phyloP scores from a whole-genome alignment of 176 grass and related monocot genomes.

The Hordeum marinum region DNA sequence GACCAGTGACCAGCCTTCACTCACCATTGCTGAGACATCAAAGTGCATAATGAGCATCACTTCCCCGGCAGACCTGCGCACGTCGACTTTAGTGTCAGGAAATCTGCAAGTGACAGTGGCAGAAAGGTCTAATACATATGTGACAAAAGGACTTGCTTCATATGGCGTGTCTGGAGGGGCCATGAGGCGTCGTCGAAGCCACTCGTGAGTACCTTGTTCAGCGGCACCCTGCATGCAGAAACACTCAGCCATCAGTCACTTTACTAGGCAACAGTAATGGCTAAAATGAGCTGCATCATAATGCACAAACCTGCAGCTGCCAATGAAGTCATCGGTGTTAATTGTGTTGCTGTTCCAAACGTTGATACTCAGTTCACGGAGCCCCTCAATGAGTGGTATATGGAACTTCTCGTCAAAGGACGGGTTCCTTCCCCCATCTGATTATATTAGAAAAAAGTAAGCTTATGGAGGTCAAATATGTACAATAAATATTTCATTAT shows the following conservation, averaged over 20 bases:
- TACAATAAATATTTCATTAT: background rate
- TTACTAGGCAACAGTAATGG: background rate
- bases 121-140: background rate
- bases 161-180: slow-evolving; percentile 63
- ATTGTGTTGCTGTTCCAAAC: slow-evolving; percentile 92
- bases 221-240: slow-evolving; percentile 50
- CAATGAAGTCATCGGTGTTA: slow-evolving; percentile 66
- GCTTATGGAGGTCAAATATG: background rate
- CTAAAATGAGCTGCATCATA: background rate
- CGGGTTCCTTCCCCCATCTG: slow-evolving; percentile 81
- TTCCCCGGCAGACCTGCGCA: slow-evolving; percentile 64
- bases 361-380: slow-evolving; percentile 51
- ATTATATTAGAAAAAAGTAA: background rate
- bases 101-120: background rate
- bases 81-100: slow-evolving; percentile 10
- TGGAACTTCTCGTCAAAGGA: slow-evolving; percentile 82
- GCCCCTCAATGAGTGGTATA: slow-evolving; percentile 76
- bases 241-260: background rate
- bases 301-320: slow-evolving; percentile 57
- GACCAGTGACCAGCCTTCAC: slow-evolving; percentile 1
- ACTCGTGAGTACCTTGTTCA: slow-evolving; percentile 67
- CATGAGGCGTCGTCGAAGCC: slow-evolving; percentile 77
- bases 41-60: slow-evolving; percentile 75
- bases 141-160: slow-evolving; percentile 49
- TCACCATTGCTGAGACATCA: slow-evolving; percentile 66